Conservation (phyloP, 345 rosid species). For the Salix exigua region DNA sequence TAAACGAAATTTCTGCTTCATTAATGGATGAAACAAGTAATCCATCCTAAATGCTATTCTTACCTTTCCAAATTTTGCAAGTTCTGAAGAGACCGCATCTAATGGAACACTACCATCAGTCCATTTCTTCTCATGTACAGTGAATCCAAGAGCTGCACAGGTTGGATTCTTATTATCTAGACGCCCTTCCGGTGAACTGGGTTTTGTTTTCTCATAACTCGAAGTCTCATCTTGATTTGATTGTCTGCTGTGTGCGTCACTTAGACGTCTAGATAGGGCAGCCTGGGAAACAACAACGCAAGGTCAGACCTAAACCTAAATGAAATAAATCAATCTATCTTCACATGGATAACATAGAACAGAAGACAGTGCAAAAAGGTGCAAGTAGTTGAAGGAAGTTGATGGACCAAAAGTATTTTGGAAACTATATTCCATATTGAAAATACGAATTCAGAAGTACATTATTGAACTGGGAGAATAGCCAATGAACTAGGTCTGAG, state of each 20-base stretch:
- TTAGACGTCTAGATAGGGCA: constrained; percentile 82
- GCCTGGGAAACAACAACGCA: constrained; percentile 44
- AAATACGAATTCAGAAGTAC: not conserved
- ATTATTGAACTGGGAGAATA: not conserved
- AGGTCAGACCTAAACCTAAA: not conserved
- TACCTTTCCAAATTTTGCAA: constrained; percentile 73
- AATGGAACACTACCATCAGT: constrained; percentile 80
- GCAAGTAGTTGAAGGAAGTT: not conserved
- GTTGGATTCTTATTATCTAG: constrained; percentile 31
- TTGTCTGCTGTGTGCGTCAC: constrained; percentile 63
- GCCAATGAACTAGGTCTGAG: not conserved
- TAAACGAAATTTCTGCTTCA: not conserved
- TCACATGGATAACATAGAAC: not conserved
- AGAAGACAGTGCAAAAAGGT: not conserved
- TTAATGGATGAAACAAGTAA: not conserved
- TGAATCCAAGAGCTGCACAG: constrained; percentile 44
- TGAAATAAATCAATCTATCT: not conserved
- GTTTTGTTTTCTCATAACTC: constrained; percentile 44
- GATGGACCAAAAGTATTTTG: not conserved
- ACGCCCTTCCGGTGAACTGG: constrained; percentile 42
- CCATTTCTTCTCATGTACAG: constrained; percentile 86
- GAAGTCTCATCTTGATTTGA: constrained; percentile 28
- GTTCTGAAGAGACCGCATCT: constrained; percentile 52
- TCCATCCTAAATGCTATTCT: not conserved
- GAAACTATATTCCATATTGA: not conserved